Conservation (phyloP, 805 yeast genomes). For the Wickerhamiella allomyrinae region DNA sequence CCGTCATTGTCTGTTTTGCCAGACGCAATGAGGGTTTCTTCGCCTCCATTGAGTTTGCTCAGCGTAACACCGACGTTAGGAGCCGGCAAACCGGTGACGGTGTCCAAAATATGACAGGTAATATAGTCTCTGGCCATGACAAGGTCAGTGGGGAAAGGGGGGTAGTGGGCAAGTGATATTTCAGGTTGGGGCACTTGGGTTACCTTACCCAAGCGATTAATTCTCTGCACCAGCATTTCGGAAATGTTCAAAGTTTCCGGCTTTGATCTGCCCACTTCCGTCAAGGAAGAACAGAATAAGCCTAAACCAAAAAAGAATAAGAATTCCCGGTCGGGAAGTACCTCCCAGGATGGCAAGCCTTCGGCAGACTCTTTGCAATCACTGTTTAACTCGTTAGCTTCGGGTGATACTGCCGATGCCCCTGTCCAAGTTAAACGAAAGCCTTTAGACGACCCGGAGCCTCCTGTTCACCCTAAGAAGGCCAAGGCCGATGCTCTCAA, state of each 20-base stretch:
- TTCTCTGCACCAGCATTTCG: not conserved
- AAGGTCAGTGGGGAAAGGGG: too few species aligned
- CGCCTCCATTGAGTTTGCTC: conserved; percentile 15
- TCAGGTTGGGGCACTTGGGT: not conserved
- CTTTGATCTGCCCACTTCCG: conserved; percentile 4
- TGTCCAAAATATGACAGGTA: conserved; percentile 83
- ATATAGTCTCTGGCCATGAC: conserved; percentile 35
- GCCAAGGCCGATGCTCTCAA: conserved; percentile 1
- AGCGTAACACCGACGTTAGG: conserved; percentile 49
- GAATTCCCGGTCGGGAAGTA: not conserved
- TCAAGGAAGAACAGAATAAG: conserved; percentile 6
- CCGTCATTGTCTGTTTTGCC: conserved; percentile 72
- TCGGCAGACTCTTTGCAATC: not conserved
- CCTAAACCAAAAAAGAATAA: conserved; percentile 1
- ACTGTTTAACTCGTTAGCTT: not conserved
- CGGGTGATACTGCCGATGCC: not conserved
- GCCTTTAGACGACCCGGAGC: not conserved
- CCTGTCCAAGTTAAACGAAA: not conserved
- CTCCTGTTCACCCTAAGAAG: not conserved
- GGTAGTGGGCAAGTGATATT: not conserved
- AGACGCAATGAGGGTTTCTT: conserved; percentile 38
- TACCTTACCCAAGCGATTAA: not conserved
- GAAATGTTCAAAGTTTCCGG: conserved; percentile 9
- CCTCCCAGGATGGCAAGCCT: not conserved
- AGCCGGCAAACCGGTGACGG: conserved; percentile 76